Conservation (phyloP, 208 protist genomes). For the Leishmania tarentolae region DNA sequence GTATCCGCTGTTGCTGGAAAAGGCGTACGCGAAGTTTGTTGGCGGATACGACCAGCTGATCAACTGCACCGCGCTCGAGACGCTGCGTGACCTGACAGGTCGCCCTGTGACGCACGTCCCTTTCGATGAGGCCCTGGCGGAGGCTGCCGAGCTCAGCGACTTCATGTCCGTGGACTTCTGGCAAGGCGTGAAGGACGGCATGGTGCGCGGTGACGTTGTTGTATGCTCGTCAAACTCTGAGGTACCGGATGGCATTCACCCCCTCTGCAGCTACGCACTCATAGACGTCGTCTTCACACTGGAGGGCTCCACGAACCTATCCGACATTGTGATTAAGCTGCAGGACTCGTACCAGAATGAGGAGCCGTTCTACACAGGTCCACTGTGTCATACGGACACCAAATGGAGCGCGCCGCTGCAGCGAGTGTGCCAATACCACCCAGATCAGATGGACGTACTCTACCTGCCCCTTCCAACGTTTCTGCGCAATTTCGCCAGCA, state of each 20-base stretch:
- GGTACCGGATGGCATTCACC: slow-evolving; percentile 68
- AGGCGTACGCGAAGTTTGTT: slow-evolving; percentile 93
- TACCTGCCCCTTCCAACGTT: slow-evolving; percentile 79
- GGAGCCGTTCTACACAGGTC: slow-evolving; percentile 61
- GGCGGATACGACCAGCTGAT: slow-evolving; percentile 80
- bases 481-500: slow-evolving; percentile 78
- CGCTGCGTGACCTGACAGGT: slow-evolving; percentile 86
- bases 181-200: slow-evolving; percentile 59
- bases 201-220: slow-evolving; percentile 73
- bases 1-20: slow-evolving; percentile 89
- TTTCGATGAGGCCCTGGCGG: slow-evolving; percentile 70
- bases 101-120: slow-evolving; percentile 78
- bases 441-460: slow-evolving; percentile 48
- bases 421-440: slow-evolving; percentile 60
- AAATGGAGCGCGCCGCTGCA: slow-evolving; percentile 72
- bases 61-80: slow-evolving; percentile 88
- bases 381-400: slow-evolving; percentile 49
- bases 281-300: slow-evolving; percentile 69
- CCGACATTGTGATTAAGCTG: slow-evolving; percentile 73
- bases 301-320: slow-evolving; percentile 41
- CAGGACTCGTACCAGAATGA: slow-evolving; percentile 64
- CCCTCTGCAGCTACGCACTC: slow-evolving; percentile 81
- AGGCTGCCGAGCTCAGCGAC: slow-evolving; percentile 72
- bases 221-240: slow-evolving; percentile 71
- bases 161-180: slow-evolving; percentile 68